Evolutionary conservation across 2,329 filamentous ascomycete genomes (phyloP).

Genomic region (Alternaria brassicae): DNA sequence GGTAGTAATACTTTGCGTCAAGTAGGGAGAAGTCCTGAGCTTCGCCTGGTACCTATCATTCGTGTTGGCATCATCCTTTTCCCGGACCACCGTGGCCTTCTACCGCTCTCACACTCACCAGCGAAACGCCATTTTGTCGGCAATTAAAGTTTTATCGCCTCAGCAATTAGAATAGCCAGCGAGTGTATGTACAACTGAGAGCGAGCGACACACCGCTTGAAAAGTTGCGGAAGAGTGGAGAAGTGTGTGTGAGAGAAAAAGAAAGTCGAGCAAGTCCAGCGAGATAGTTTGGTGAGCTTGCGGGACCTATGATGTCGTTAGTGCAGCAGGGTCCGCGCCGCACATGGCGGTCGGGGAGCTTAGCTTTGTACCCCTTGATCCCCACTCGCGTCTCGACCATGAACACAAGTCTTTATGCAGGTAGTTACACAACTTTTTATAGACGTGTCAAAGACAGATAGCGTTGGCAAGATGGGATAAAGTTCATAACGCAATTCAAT

Average conservation of each 20-base stretch:
- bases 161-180: not conserved
- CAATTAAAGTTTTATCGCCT: not conserved
- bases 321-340: constrained; percentile 19
- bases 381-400: constrained; percentile 7
- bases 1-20: constrained; percentile 91
- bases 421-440: not conserved
- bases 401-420: constrained; percentile 7
- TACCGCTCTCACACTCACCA: constrained; percentile 6
- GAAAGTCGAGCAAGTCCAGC: constrained; percentile 9
- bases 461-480: not conserved
- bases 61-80: constrained; percentile 3
- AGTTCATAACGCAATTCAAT: constrained; percentile 17
- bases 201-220: constrained; percentile 1
- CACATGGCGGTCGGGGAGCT: constrained; percentile 18
- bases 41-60: constrained; percentile 80
- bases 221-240: constrained; percentile 8
- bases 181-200: not conserved
- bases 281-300: constrained; percentile 16
- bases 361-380: constrained; percentile 17
- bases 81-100: not conserved
- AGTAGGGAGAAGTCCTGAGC: constrained; percentile 79
- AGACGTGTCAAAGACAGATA: too few relatives aligned
- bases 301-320: constrained; percentile 20
- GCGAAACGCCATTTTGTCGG: constrained; percentile 19
- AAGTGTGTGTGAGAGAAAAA: constrained; percentile 9